phyloP scores from a whole-genome alignment of 192 early-diverging fungal species.

The Coemansia sp. region DNA sequence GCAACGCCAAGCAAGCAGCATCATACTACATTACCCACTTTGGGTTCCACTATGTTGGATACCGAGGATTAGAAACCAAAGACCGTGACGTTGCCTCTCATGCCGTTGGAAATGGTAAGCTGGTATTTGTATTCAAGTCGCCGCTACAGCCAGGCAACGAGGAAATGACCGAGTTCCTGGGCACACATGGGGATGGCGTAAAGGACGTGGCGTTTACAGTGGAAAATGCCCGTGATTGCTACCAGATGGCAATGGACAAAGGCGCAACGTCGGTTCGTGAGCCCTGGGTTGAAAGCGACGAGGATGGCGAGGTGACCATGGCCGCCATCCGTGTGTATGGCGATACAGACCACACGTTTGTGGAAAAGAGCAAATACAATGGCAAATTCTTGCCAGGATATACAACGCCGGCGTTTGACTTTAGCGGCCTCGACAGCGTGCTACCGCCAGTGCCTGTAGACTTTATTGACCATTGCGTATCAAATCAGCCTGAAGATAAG shows the following conservation, averaged over 20 bases:
- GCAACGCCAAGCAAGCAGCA: slow-evolving; percentile 93
- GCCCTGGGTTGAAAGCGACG: slow-evolving; percentile 80
- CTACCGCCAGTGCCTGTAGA: slow-evolving; percentile 67
- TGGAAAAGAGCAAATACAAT: slow-evolving; percentile 77
- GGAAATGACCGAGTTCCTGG: slow-evolving; percentile 66
- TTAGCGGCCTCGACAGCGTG: slow-evolving; percentile 60
- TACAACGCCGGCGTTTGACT: slow-evolving; percentile 25
- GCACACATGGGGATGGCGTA: slow-evolving; percentile 88
- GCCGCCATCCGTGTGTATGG: slow-evolving; percentile 91
- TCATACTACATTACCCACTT: slow-evolving; percentile 90
- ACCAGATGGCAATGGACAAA: slow-evolving; percentile 73
- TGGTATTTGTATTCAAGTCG: slow-evolving; percentile 89
- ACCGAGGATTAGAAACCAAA: slow-evolving; percentile 95
- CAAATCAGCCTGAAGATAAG: slow-evolving; percentile 90
- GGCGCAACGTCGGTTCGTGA: slow-evolving; percentile 79
- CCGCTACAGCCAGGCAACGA: slow-evolving; percentile 78
- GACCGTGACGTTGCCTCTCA: slow-evolving; percentile 81
- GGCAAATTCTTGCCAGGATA: slow-evolving; percentile 89
- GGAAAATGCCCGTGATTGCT: slow-evolving; percentile 77
- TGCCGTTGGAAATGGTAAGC: slow-evolving; percentile 78
- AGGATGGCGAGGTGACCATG: slow-evolving; percentile 84
- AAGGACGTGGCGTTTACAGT: slow-evolving; percentile 95
- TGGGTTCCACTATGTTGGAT: slow-evolving; percentile 90
- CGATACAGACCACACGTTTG: slow-evolving; percentile 94
- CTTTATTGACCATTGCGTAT: slow-evolving; percentile 92